A percentile compares a stretch with the other conserved stretches of the same genome.
These are phyloP conservation scores for Spathaspora gorwiae DNA, from an alignment of 805 yeast species.

Conservation along the genomic window DNA sequence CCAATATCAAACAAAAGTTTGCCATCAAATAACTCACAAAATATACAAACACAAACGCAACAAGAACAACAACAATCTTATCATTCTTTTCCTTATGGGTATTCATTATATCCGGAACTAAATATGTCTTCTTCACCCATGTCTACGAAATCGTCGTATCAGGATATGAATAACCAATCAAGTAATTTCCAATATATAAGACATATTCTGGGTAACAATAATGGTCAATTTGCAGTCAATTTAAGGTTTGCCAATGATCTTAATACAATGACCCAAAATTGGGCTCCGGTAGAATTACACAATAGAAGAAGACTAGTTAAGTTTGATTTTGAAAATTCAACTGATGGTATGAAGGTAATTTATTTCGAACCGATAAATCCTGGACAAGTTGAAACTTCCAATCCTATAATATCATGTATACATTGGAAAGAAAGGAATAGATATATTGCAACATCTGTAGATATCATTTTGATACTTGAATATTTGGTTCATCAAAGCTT, in stretches of 20 bases:
- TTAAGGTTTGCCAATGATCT: conserved; percentile 27
- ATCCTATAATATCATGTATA: conserved; percentile 55
- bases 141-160: too few species aligned
- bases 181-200: neutral
- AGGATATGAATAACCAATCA: too few species aligned
- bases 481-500: conserved; percentile 51
- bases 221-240: conserved; percentile 17
- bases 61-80: too few species aligned
- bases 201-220: neutral
- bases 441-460: conserved; percentile 61
- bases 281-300: conserved; percentile 44
- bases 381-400: conserved; percentile 33
- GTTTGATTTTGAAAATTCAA: conserved; percentile 36
- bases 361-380: conserved; percentile 32
- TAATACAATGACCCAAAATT: conserved; percentile 34
- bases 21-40: too few species aligned
- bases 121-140: too few species aligned
- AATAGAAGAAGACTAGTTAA: conserved; percentile 46
- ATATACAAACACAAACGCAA: too few species aligned
- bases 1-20: too few species aligned
- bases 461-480: conserved; percentile 54
- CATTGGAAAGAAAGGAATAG: conserved; percentile 47
- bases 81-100: too few species aligned
- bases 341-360: conserved; percentile 27
- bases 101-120: too few species aligned